Evolutionary conservation across 441 rosid genomes (phyloP).

Genomic region (Metrosideros polymorpha): DNA sequence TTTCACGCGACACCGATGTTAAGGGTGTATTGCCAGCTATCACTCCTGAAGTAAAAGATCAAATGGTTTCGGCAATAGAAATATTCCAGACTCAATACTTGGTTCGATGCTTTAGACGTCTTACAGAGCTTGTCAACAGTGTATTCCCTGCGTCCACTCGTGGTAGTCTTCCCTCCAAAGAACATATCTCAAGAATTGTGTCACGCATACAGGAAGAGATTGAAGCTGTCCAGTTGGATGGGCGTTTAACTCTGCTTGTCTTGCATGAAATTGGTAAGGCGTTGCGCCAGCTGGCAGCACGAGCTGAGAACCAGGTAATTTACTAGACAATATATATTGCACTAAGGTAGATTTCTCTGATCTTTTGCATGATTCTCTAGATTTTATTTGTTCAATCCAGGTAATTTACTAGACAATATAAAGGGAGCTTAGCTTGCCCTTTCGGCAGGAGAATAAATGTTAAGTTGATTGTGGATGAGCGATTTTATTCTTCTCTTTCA

Average conservation of each 20-base stretch:
- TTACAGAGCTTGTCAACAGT: conserved; percentile 83
- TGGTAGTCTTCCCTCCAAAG: conserved; percentile 90
- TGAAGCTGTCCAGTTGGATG: conserved; percentile 89
- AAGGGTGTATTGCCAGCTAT: conserved; percentile 89
- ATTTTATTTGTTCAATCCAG: neutral
- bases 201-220: conserved; percentile 87
- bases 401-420: neutral
- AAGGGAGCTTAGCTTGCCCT: neutral
- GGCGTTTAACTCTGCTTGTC: conserved; percentile 83
- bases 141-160: conserved; percentile 88
- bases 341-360: neutral
- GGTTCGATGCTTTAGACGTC: conserved; percentile 62
- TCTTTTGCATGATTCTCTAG: neutral
- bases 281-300: conserved; percentile 65
- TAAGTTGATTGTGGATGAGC: neutral
- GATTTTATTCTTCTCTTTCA: neutral
- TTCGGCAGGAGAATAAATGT: neutral
- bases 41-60: conserved; percentile 60
- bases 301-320: conserved; percentile 92
- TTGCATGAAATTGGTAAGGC: conserved; percentile 82
- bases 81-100: conserved; percentile 90
- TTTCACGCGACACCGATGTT: conserved; percentile 70
- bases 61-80: conserved; percentile 72
- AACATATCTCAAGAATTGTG: conserved; percentile 68
- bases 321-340: neutral